phyloP scores from a whole-genome alignment of 345 rosid genomes.

The Eucalyptus globulus region DNA sequence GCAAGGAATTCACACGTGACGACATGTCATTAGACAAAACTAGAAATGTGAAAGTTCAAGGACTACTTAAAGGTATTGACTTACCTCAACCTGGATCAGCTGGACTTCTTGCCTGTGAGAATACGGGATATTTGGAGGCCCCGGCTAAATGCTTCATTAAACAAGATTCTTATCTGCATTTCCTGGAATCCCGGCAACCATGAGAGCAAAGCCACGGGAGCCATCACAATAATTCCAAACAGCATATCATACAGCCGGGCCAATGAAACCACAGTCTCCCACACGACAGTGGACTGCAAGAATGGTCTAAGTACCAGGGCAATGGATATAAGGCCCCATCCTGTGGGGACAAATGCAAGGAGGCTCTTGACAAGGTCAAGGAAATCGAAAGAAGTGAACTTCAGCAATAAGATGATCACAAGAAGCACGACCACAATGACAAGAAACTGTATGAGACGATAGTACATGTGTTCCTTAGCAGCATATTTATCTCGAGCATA shows the following conservation, averaged over 20 bases:
- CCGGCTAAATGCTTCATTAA: constrained; percentile 86
- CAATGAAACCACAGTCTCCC: constrained; percentile 74
- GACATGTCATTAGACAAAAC: background rate
- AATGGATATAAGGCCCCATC: constrained; percentile 79
- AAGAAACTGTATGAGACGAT: constrained; percentile 59
- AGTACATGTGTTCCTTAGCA: constrained; percentile 57
- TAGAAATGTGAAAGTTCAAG: background rate
- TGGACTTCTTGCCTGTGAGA: constrained; percentile 61
- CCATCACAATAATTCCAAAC: constrained; percentile 66
- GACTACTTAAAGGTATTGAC: background rate
- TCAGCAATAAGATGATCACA: constrained; percentile 34
- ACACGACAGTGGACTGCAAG: constrained; percentile 33
- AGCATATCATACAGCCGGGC: constrained; percentile 76
- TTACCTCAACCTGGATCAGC: constrained; percentile 11
- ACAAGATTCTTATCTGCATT: constrained; percentile 86
- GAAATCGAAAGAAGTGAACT: constrained; percentile 30
- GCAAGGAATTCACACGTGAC: background rate
- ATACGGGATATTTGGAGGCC: constrained; percentile 82
- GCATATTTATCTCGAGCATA: constrained; percentile 66
- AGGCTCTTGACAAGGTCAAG: constrained; percentile 61
- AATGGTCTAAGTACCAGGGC: constrained; percentile 45
- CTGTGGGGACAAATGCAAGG: constrained; percentile 81
- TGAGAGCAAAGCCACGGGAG: constrained; percentile 66
- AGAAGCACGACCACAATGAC: constrained; percentile 28
- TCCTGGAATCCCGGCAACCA: constrained; percentile 91